Evolutionary conservation across 768 basidiomycete species (phyloP), one percentile per base, ranked within the genome.

Genomic region (Tephrocybe rancida): DNA sequence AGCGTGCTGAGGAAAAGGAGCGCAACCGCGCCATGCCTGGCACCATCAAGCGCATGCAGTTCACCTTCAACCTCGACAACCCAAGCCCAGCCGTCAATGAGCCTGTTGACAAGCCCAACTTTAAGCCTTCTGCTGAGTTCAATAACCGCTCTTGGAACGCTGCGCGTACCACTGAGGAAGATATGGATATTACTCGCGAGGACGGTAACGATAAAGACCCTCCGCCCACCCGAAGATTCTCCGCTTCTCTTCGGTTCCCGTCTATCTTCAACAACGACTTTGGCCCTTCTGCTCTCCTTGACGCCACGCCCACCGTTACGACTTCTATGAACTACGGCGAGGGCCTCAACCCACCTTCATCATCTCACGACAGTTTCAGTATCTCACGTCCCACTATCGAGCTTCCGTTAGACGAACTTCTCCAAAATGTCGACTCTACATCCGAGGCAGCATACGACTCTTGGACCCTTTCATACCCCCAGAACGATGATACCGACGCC

Each of bases 31-130:
- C 82, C 24, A 74, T 76, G 51, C 84, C 86, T 5, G 89, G 88
- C 13, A 87, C 81, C 45, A 88, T 92, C 71, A 88, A 90, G 60
- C 85, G 90, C 41, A 92, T 92, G 90, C 91, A 94, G 61, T 93
- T 92, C 72, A 93, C 90, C 1, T 93, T 93, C 69, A 87, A 87
- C 60, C 78, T 92, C 60, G 91, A 92, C 70, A 85, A 87, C 54
- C 87, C 86, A 16, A 62, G 73, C 14, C 75, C 80, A 1, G 66
- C 80, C 19, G 70, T 79, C 14, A 77, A 76, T 54, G 61, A 72
- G 19, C 75, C 74, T 21, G 80, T 81, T 58, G 79, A 81, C 63
- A 88, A 87, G 66, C 87, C 86, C 5, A 84, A 86, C 67, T 71
- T 83, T 21, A 84, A 82, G 63, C 87, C 86, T 5, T 85, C 84